A percentile compares a stretch with the other conserved stretches of the same genome.
Evolutionary conservation across 2,329 filamentous ascomycete species (phyloP).

Genomic region (Phoma sp.): DNA sequence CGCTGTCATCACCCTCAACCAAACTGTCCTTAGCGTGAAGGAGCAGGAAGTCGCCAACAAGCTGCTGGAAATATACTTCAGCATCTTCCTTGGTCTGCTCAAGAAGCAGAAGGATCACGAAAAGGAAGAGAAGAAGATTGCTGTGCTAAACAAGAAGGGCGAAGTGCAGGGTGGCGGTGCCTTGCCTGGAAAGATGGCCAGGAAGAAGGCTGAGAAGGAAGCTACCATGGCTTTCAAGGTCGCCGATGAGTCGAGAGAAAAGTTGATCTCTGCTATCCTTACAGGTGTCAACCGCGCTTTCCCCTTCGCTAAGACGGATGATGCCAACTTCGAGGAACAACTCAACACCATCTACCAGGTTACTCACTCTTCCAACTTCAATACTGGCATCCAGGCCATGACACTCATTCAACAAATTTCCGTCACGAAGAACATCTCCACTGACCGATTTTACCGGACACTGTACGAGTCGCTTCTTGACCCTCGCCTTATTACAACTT

Average conservation of each 20-base stretch:
- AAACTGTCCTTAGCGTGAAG: slow-evolving; percentile 86
- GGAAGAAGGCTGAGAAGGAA: slow-evolving; percentile 51
- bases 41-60: slow-evolving; percentile 82
- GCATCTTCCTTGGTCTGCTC: slow-evolving; percentile 80
- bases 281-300: slow-evolving; percentile 96
- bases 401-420: slow-evolving; percentile 94
- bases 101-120: slow-evolving; percentile 62
- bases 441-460: slow-evolving; percentile 92
- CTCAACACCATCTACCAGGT: slow-evolving; percentile 94
- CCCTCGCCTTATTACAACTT: slow-evolving; percentile 83
- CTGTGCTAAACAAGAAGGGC: slow-evolving; percentile 55
- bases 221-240: slow-evolving; percentile 52
- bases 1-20: slow-evolving; percentile 94
- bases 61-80: slow-evolving; percentile 90
- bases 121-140: slow-evolving; percentile 44
- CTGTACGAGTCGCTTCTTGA: slow-evolving; percentile 95
- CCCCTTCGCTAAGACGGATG: slow-evolving; percentile 84
- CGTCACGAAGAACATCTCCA: slow-evolving; percentile 76
- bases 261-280: slow-evolving; percentile 87
- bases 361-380: slow-evolving; percentile 98
- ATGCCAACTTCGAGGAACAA: slow-evolving; percentile 82
- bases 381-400: slow-evolving; percentile 94
- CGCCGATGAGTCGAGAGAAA: slow-evolving; percentile 78
- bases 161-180: slow-evolving; percentile 61
- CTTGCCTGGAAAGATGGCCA: slow-evolving; percentile 60